phyloP scores from a whole-genome alignment of 1,284 basidiomycete species.

The Ustilago bromivora region DNA sequence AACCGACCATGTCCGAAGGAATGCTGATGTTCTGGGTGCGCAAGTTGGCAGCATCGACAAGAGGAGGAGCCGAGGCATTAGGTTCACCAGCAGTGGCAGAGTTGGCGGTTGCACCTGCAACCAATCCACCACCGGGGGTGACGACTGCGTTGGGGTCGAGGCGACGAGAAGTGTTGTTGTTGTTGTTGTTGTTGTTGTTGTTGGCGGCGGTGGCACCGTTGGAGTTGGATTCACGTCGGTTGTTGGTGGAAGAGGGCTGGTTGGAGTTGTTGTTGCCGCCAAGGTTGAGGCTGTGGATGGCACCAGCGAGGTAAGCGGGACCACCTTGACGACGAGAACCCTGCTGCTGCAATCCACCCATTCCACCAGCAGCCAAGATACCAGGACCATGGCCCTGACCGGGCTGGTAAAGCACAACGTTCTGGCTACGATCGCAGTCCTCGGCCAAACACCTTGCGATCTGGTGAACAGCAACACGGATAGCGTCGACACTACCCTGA shows the following conservation, averaged over 20 bases:
- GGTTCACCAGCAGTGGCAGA: slow-evolving; percentile 62
- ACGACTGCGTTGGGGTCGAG: slow-evolving; percentile 61
- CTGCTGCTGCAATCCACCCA: slow-evolving; percentile 63
- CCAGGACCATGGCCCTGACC: slow-evolving; percentile 70
- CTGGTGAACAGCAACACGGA: slow-evolving; percentile 90
- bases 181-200: slow-evolving; percentile 57
- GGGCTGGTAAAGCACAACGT: slow-evolving; percentile 90
- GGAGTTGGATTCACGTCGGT: slow-evolving; percentile 9
- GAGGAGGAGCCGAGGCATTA: slow-evolving; percentile 50
- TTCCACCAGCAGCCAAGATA: slow-evolving; percentile 72
- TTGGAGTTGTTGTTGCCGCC: slow-evolving; percentile 54
- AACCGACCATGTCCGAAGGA: slow-evolving; percentile 87
- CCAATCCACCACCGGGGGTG: slow-evolving; percentile 63
- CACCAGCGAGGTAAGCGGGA: slow-evolving; percentile 70
- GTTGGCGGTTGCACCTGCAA: slow-evolving; percentile 57
- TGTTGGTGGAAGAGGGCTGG: slow-evolving; percentile 23
- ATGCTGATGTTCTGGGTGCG: slow-evolving; percentile 99
- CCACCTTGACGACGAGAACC: slow-evolving; percentile 58
- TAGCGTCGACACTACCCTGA: slow-evolving; percentile 89
- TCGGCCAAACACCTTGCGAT: slow-evolving; percentile 95
- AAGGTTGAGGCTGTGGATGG: slow-evolving; percentile 44
- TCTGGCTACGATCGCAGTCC: slow-evolving; percentile 91
- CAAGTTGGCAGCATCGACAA: slow-evolving; percentile 76
- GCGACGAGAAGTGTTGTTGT: slow-evolving; percentile 25
- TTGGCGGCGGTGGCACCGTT: slow-evolving; percentile 1